Conservation (phyloP, 306 rosid genomes). For the Echinosophora koreensis region DNA sequence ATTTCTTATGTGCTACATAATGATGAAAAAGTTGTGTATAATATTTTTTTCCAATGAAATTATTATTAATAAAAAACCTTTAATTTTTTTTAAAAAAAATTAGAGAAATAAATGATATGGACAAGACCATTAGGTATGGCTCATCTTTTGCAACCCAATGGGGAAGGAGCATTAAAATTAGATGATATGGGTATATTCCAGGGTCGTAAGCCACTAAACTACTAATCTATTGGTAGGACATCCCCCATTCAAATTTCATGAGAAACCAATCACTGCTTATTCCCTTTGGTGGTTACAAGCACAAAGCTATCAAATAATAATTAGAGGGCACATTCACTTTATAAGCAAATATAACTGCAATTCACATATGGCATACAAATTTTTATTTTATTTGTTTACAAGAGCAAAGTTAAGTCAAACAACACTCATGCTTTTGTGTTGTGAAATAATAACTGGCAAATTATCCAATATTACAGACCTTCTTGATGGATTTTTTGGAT, state of each 20-base stretch:
- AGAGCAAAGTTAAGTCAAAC: too few relatives aligned
- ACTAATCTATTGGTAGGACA: constrained; percentile 40
- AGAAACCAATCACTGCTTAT: constrained; percentile 37
- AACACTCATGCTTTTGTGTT: background rate
- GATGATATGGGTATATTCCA: constrained; percentile 38
- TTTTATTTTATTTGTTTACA: too few relatives aligned
- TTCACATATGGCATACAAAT: background rate
- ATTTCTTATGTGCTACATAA: constrained; percentile 9
- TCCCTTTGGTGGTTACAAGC: background rate
- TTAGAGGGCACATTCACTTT: background rate
- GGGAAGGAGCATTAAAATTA: constrained; percentile 41
- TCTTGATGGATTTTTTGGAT: background rate
- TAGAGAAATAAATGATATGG: constrained; percentile 32
- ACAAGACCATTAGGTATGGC: constrained; percentile 33
- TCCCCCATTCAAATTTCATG: constrained; percentile 19
- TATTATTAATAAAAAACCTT: constrained; percentile 4
- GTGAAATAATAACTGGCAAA: background rate
- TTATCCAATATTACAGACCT: background rate
- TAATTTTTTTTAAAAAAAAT: background rate
- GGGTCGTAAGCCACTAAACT: constrained; percentile 47
- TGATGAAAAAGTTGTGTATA: background rate
- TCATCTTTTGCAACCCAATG: constrained; percentile 47
- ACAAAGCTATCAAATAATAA: constrained; percentile 8
- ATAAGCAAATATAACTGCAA: background rate
- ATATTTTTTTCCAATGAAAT: background rate